phyloP scores from a whole-genome alignment of 106 monocot species.

The Cymbidium sinense region DNA sequence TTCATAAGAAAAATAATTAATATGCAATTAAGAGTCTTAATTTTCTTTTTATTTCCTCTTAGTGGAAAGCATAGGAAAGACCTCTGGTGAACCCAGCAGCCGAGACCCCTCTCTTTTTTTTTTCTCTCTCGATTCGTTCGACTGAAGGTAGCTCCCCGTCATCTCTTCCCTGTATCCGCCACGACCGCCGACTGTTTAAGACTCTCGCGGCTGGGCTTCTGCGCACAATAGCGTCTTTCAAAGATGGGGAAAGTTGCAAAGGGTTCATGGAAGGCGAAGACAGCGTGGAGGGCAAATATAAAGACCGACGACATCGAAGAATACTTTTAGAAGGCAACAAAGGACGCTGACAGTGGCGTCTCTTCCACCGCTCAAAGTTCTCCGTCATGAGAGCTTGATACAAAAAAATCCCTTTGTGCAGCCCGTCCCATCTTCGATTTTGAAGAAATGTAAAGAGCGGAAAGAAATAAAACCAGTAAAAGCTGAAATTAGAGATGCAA shows the following conservation, averaged over 20 bases:
- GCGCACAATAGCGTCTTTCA: not conserved
- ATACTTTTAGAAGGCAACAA: slow-evolving; percentile 75
- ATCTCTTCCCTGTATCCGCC: not conserved
- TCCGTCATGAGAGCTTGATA: slow-evolving; percentile 54
- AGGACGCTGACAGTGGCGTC: slow-evolving; percentile 60
- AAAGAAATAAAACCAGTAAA: slow-evolving; percentile 20
- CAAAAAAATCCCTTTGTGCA: slow-evolving; percentile 61
- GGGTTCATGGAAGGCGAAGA: slow-evolving; percentile 91
- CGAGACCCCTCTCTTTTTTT: no score
- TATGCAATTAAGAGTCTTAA: no score
- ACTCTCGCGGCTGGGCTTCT: not conserved
- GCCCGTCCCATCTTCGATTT: slow-evolving; percentile 53
- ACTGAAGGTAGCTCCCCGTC: not conserved
- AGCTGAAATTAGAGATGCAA: slow-evolving; percentile 18
- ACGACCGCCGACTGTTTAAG: not conserved
- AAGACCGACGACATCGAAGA: slow-evolving; percentile 88
- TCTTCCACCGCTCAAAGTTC: slow-evolving; percentile 46
- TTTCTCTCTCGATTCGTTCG: no score
- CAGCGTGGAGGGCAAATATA: slow-evolving; percentile 97
- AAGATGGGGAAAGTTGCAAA: slow-evolving; percentile 80
- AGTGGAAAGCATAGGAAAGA: no score
- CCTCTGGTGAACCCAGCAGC: no score
- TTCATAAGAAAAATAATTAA: no score
- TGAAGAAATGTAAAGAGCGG: slow-evolving; percentile 41
- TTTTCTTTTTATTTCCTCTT: no score